A percentile compares a stretch with the other conserved stretches of the same genome.
Conservation (phyloP, 2,329 filamentous ascomycete species). For the Ophiobolus disseminans region DNA sequence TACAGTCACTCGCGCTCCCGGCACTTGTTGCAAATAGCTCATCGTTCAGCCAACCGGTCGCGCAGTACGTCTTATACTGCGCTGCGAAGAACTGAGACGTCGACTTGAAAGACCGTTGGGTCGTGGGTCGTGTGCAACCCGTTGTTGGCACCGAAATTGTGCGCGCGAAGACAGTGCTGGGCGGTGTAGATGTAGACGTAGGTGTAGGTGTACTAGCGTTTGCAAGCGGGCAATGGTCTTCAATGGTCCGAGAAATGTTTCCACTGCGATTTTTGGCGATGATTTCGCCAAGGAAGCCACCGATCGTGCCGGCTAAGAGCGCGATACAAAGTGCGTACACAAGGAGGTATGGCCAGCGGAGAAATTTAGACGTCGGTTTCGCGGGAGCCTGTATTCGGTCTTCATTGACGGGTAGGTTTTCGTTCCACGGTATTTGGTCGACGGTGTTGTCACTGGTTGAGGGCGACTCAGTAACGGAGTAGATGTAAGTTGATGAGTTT, state of each 20-base stretch:
- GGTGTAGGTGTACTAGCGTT: not conserved
- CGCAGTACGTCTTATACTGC: slow-evolving; percentile 3
- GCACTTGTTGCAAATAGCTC: slow-evolving; percentile 1
- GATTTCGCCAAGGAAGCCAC: slow-evolving; percentile 7
- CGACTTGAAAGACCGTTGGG: not conserved
- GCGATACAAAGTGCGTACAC: slow-evolving; percentile 4
- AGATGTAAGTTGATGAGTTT: not conserved
- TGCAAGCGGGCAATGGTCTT: not conserved
- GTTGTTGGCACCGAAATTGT: slow-evolving; percentile 3
- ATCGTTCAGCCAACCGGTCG: slow-evolving; percentile 1
- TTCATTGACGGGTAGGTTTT: not conserved
- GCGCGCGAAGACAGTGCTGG: not conserved
- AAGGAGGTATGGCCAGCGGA: slow-evolving; percentile 3
- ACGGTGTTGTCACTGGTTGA: not conserved
- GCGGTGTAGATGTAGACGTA: not conserved
- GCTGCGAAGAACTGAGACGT: not conserved
- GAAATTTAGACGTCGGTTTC: not conserved
- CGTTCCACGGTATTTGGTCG: not conserved
- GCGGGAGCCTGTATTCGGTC: not conserved
- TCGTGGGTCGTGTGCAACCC: not conserved
- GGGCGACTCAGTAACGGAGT: not conserved
- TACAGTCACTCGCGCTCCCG: slow-evolving; percentile 6
- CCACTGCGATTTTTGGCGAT: not conserved
- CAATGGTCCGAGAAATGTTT: not conserved
- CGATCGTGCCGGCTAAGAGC: slow-evolving; percentile 6